Evolutionary conservation across 2,329 filamentous ascomycete genomes (phyloP).

Genomic region (Cryphonectria japonica): DNA sequence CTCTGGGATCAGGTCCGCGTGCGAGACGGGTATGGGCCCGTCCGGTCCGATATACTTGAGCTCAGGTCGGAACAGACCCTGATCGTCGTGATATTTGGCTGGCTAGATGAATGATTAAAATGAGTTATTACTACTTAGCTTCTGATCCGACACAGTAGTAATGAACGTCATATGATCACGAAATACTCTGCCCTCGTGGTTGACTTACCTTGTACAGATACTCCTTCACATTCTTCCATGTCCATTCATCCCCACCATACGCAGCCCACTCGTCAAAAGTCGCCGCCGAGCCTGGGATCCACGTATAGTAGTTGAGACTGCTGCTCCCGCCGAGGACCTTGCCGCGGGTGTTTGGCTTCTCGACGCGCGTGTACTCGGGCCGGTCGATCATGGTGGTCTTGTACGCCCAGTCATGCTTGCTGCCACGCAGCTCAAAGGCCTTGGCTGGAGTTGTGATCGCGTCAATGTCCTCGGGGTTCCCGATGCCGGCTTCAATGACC

Average conservation of each 20-base stretch:
- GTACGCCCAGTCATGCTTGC: slow-evolving; percentile 63
- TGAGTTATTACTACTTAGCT: not conserved
- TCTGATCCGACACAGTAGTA: not conserved
- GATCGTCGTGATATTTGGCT: slow-evolving; percentile 62
- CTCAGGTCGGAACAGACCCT: slow-evolving; percentile 46
- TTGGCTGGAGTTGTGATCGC: slow-evolving; percentile 57
- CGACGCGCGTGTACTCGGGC: slow-evolving; percentile 61
- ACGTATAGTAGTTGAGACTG: slow-evolving; percentile 66
- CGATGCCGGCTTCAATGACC: slow-evolving; percentile 52
- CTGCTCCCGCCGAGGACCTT: slow-evolving; percentile 63
- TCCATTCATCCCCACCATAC: slow-evolving; percentile 71
- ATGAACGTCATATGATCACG: too few species aligned
- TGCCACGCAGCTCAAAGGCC: slow-evolving; percentile 57
- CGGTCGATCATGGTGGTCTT: slow-evolving; percentile 65
- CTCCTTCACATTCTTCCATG: slow-evolving; percentile 52
- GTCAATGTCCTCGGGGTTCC: slow-evolving; percentile 52
- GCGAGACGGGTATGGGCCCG: slow-evolving; percentile 58
- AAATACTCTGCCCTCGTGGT: rapidly evolving
- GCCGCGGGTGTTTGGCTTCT: slow-evolving; percentile 66
- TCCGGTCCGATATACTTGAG: slow-evolving; percentile 54
- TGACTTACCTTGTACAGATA: slow-evolving; percentile 55
- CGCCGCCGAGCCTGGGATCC: slow-evolving; percentile 60
- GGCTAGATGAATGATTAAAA: slow-evolving; percentile 28
- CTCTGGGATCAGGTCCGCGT: slow-evolving; percentile 58
- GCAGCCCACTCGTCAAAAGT: slow-evolving; percentile 74